phyloP scores from a whole-genome alignment of 2,329 filamentous ascomycete genomes.

The Scolecobasidium constrictum region DNA sequence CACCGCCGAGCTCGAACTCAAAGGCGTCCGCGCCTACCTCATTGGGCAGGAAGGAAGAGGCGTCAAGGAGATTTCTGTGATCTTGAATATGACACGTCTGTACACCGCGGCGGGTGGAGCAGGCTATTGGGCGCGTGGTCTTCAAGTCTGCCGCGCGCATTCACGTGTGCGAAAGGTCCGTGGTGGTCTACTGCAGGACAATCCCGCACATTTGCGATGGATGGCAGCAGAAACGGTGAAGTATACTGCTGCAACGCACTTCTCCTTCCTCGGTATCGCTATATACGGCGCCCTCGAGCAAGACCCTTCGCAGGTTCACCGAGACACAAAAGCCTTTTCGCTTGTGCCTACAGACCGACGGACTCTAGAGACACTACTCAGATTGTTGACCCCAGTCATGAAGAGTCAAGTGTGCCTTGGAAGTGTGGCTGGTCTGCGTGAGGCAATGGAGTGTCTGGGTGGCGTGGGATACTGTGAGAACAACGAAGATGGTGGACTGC shows the following conservation, averaged over 20 bases:
- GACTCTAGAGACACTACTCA: conserved; percentile 33
- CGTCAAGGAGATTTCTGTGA: conserved; percentile 54
- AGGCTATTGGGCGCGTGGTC: conserved; percentile 43
- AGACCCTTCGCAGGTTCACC: neutral
- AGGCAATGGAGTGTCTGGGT: conserved; percentile 53
- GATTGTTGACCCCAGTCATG: conserved; percentile 47
- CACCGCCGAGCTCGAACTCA: conserved; percentile 58
- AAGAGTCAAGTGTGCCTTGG: conserved; percentile 48
- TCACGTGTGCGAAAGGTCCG: conserved; percentile 45
- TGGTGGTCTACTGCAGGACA: conserved; percentile 37
- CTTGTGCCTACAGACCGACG: conserved; percentile 13
- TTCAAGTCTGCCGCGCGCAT: conserved; percentile 48
- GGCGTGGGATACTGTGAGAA: conserved; percentile 59
- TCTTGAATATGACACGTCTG: conserved; percentile 57
- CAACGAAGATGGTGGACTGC: conserved; percentile 49
- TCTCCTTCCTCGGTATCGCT: conserved; percentile 43
- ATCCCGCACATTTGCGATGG: conserved; percentile 46
- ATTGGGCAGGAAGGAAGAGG: conserved; percentile 57
- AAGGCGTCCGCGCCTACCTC: conserved; percentile 35
- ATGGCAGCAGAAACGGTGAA: conserved; percentile 45
- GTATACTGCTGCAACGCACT: conserved; percentile 46
- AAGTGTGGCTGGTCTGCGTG: conserved; percentile 39
- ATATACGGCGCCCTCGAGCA: conserved; percentile 45
- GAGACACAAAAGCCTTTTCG: conserved; percentile 14
- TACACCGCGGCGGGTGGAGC: conserved; percentile 45